Evolutionary conservation across 768 basidiomycete genomes (phyloP).

Genomic region (Tubosaeta brunneosetosa): DNA sequence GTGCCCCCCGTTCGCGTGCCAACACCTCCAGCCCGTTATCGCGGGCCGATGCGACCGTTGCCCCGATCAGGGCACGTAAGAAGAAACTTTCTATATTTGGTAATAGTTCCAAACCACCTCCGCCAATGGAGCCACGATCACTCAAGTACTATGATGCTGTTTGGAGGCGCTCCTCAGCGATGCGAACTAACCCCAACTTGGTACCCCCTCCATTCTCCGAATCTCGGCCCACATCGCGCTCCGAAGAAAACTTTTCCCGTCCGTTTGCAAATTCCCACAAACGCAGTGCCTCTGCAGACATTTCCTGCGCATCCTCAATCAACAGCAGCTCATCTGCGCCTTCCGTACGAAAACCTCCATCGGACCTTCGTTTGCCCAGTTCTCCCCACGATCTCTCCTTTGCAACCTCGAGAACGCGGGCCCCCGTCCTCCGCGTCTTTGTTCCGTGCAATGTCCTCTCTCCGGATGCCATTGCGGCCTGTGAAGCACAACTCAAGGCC

Average conservation of each 20-base stretch:
- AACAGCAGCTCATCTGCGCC: conserved; percentile 20
- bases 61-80: conserved; percentile 14
- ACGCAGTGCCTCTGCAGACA: conserved; percentile 40
- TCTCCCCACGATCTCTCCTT: conserved; percentile 60
- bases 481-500: conserved; percentile 65
- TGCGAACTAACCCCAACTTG: not conserved
- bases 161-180: conserved; percentile 41
- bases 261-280: conserved; percentile 33
- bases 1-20: conserved; percentile 2
- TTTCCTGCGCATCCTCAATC: conserved; percentile 42
- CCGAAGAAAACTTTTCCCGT: conserved; percentile 38
- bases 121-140: conserved; percentile 41
- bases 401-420: conserved; percentile 59
- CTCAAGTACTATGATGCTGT: conserved; percentile 43
- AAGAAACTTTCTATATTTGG: conserved; percentile 39
- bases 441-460: conserved; percentile 62
- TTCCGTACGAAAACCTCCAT: conserved; percentile 14
- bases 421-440: conserved; percentile 71
- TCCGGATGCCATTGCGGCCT: conserved; percentile 42
- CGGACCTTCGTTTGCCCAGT: conserved; percentile 12
- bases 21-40: conserved; percentile 22
- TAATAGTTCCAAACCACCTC: conserved; percentile 38
- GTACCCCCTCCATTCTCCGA: conserved; percentile 19
- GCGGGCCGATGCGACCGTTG: conserved; percentile 6
- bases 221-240: conserved; percentile 23